Conservation (phyloP, 192 early-diverging fungal species). For the Mortierella antarctica region DNA sequence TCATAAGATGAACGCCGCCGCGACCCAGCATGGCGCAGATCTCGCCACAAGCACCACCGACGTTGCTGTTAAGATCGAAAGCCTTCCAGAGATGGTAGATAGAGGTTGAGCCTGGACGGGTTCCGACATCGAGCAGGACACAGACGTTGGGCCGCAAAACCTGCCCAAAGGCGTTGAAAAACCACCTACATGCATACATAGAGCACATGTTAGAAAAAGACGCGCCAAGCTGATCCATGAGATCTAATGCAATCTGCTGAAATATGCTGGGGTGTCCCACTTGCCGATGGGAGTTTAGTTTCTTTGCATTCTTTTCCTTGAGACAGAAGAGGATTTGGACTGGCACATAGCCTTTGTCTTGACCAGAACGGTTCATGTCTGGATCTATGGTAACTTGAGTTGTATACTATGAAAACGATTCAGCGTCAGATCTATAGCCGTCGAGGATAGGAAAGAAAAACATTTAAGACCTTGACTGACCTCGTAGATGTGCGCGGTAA, state of each 20-base stretch:
- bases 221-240: neutral
- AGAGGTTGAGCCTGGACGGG: conserved; percentile 40
- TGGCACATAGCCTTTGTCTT: too few species aligned
- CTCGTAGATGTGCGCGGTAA: conserved; percentile 71
- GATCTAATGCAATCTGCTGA: neutral
- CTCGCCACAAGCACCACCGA: conserved; percentile 69
- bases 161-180: conserved; percentile 67
- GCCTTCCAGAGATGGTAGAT: conserved; percentile 70
- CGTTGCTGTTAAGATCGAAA: conserved; percentile 60
- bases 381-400: conserved; percentile 75
- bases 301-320: conserved; percentile 59
- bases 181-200: conserved; percentile 69
- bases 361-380: conserved; percentile 59
- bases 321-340: too few species aligned
- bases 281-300: conserved; percentile 76
- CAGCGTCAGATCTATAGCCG: neutral
- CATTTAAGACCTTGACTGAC: neutral
- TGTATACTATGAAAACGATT: conserved; percentile 60
- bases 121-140: conserved; percentile 59
- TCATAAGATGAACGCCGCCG: conserved; percentile 49
- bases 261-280: neutral
- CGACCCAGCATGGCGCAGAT: conserved; percentile 60
- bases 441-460: neutral
- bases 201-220: neutral
- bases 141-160: conserved; percentile 62